Base-by-base conservation (phyloP, 306 rosid species). In the Quercus dentata region DNA sequence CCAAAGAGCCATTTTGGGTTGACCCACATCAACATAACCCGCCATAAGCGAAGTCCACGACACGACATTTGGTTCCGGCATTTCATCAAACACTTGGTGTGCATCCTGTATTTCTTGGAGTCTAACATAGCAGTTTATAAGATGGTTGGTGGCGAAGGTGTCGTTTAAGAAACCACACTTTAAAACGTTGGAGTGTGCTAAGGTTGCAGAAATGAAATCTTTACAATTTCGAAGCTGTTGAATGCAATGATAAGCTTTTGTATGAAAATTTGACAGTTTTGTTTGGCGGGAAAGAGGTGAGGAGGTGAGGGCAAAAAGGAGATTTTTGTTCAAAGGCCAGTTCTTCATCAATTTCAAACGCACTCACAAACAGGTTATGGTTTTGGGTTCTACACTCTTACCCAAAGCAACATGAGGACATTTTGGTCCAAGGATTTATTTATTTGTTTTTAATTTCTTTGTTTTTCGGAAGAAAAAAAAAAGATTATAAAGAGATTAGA, bases 31-130 rank as follows among this genome's bases (percentile, higher is more conserved):
- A 14, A 87, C 65, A 27, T 87, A 91, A 57, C 97, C 94, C 1
- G 91, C 87, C 82, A 94, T 90, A 81, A 94, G 91, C 2, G 94
- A 83, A 74, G 98, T 89, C 91, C 93, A 92, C 5, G 97, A 89
- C 21, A 94, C 97, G 21, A 94, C 92, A 76, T 94, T 91, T 12
- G 75, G 86, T 30, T 62, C 81, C 11, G 83, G 77, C 89, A 91
- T 85, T 92, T 81, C 92, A 27, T 91, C 92, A 79, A 94, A 86
- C 89, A 88, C 73, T 49, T 85, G 78, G 6, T 71, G 85, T 80
- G 97, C 98, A 75, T 12, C 8, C 75, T 69, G 56, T 54, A 88
- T 88, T 80, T 79, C 76, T 3, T 28, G 78, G 38, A 89, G 81
- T 70, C 89, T 80, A 1, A 89, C 62, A 28, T 92, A 91, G 35